Percentiles rank a stretch among this genome's conserved stretches.
phyloP scores from a whole-genome alignment of 768 basidiomycete genomes.

The Botryobasidium botryosum region DNA sequence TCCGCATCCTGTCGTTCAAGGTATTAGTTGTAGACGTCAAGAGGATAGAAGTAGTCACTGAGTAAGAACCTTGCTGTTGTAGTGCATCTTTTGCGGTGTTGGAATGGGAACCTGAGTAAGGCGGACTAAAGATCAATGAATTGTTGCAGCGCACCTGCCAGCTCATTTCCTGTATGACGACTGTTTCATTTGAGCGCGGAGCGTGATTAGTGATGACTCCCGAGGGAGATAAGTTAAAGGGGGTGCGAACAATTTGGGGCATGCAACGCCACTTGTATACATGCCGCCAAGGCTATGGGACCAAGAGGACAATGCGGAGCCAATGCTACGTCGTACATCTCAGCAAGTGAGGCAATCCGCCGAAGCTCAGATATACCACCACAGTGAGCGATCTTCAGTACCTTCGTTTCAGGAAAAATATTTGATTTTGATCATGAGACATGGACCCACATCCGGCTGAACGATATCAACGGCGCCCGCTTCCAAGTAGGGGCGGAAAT shows the following conservation, averaged over 20 bases:
- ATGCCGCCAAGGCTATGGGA: conserved; percentile 54
- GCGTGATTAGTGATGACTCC: background rate
- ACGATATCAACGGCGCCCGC: conserved; percentile 46
- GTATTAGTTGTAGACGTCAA: too few relatives aligned
- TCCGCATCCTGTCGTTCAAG: too few relatives aligned
- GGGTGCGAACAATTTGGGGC: conserved; percentile 39
- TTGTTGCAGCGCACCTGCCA: conserved; percentile 27
- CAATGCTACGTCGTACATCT: conserved; percentile 51
- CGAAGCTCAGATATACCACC: conserved; percentile 44
- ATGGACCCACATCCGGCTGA: conserved; percentile 40
- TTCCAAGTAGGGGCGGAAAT: conserved; percentile 51
- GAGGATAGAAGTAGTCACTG: too few relatives aligned
- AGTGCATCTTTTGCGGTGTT: too few relatives aligned
- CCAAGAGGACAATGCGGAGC: conserved; percentile 61
- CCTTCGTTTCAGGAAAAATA: background rate
- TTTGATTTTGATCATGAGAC: background rate
- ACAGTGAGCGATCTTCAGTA: conserved; percentile 36
- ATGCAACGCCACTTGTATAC: conserved; percentile 42
- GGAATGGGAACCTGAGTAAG: too few relatives aligned
- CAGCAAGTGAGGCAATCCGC: conserved; percentile 39
- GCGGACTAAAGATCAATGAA: background rate
- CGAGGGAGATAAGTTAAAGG: conserved; percentile 3
- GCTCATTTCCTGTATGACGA: conserved; percentile 50
- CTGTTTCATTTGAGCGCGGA: conserved; percentile 17
- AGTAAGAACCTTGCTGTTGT: too few relatives aligned